A percentile compares a stretch with the other conserved stretches of the same genome.
Conservation (phyloP, 73 alveolate species). For the Blepharisma stoltei region DNA sequence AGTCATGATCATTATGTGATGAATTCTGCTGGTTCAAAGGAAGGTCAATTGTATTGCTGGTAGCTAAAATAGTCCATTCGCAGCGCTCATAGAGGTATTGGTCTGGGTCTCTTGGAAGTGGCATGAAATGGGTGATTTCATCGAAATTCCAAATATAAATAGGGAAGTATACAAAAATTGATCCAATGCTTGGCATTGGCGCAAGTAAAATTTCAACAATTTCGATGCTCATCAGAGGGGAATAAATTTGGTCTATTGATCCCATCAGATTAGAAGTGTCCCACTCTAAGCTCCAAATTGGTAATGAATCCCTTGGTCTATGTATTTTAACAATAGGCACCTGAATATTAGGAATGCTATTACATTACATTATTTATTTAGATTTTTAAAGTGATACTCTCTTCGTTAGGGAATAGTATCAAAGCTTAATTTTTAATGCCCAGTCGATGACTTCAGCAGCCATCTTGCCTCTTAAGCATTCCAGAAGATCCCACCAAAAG, state of each 20-base stretch:
- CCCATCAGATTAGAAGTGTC: background rate
- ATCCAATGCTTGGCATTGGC: background rate
- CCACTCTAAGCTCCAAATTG: constrained; percentile 17
- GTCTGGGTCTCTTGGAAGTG: background rate
- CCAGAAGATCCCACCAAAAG: too few relatives aligned
- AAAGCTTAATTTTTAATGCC: too few relatives aligned
- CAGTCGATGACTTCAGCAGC: too few relatives aligned
- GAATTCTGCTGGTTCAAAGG: too few relatives aligned
- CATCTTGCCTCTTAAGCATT: too few relatives aligned
- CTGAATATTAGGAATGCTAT: background rate
- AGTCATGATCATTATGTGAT: background rate
- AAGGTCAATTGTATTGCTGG: background rate
- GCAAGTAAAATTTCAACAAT: background rate
- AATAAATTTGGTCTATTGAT: background rate
- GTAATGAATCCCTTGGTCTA: background rate
- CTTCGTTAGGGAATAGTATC: too few relatives aligned
- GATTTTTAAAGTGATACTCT: too few relatives aligned
- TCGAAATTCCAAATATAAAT: background rate
- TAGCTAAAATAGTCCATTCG: background rate
- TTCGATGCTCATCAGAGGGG: constrained; percentile 1
- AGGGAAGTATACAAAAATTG: background rate
- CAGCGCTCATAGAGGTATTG: background rate
- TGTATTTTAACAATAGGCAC: constrained; percentile 5
- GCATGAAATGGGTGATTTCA: background rate
- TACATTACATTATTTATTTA: too few relatives aligned